Evolutionary conservation across 805 yeast genomes (phyloP), one percentile per base, ranked within the genome.

Genomic region (Metschnikowia koreensis): DNA sequence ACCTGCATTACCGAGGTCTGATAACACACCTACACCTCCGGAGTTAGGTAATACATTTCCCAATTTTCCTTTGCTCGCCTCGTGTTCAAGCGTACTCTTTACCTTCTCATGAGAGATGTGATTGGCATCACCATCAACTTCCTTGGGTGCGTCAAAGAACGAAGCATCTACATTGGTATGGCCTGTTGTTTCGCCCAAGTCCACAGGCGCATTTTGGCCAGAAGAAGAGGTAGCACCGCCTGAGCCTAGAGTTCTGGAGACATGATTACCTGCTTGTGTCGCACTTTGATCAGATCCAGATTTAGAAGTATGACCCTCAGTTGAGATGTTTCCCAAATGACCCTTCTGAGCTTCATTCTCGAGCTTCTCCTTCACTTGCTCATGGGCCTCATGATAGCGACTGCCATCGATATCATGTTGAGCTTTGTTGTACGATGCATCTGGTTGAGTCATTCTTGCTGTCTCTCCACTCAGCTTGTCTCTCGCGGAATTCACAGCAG

Each of bases 291-390:
- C 34, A 26, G 34, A 9, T 6, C 3, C 43, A 6, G 15, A 7
- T 13, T 12, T 17, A 12, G 47, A 7, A 6, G n/a, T 37, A 38
- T 38, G 38, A 6, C 28, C 17, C 38, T 46, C 50, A 2, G 46
- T 31, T 17, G 44, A 37, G 5, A 54, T 39, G 38, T 48, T 51
- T 2, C 55, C 58, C 50, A 55, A 42, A 10, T 49, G 15, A 28
- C 56, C 58, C 16, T 39, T 17, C 17, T 39, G 51, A 11, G 57
- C 58, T n/a, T 47, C 46, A 13, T 38, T 41, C 31, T 53, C 57
- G 13, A 55, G 47, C 17, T 33, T 37, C 11, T 46, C 34, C 44
- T 46, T 51, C 29, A 48, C 55, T 26, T 48, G 26, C 46, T 51
- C 48, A 41, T 54, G 56, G 7, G 29, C 46, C 27, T 17, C 33